phyloP scores from a whole-genome alignment of 1,139 yeast genomes.

The Pichia sp. region DNA sequence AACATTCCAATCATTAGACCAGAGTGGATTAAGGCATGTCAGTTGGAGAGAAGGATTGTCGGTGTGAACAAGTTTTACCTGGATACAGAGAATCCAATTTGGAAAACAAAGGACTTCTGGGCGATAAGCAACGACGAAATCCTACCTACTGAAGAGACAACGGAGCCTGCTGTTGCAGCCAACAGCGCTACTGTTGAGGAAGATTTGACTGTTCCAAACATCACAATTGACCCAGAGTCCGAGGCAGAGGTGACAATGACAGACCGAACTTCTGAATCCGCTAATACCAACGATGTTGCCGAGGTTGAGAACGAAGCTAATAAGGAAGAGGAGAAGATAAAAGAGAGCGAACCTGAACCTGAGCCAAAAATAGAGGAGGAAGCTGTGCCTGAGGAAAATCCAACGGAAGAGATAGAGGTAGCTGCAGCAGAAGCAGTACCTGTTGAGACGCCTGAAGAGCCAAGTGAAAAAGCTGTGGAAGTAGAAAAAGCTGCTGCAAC shows the following conservation, averaged over 20 bases:
- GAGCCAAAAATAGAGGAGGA: background rate
- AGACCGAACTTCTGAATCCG: conserved; percentile 9
- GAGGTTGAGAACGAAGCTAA: background rate
- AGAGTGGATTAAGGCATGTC: conserved; percentile 96
- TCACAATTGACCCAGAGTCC: background rate
- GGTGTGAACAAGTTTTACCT: conserved; percentile 87
- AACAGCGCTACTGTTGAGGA: background rate
- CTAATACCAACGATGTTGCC: background rate
- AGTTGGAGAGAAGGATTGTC: conserved; percentile 78
- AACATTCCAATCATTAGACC: conserved; percentile 95
- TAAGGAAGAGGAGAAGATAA: background rate
- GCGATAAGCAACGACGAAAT: conserved; percentile 8
- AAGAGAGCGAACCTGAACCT: background rate
- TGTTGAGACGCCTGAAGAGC: background rate
- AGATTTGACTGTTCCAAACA: background rate
- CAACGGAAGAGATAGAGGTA: background rate
- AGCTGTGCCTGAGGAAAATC: background rate
- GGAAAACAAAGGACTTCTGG: conserved; percentile 34
- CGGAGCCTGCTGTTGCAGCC: conserved; percentile 1
- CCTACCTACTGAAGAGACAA: background rate
- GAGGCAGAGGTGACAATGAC: conserved; percentile 7
- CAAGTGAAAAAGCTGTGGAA: background rate
- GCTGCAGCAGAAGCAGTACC: background rate
- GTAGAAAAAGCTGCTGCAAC: background rate
- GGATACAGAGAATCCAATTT: conserved; percentile 37